These are phyloP conservation scores for Arxiozyma bovina DNA, from an alignment of 1,139 yeast genomes.

Conservation along the genomic window DNA sequence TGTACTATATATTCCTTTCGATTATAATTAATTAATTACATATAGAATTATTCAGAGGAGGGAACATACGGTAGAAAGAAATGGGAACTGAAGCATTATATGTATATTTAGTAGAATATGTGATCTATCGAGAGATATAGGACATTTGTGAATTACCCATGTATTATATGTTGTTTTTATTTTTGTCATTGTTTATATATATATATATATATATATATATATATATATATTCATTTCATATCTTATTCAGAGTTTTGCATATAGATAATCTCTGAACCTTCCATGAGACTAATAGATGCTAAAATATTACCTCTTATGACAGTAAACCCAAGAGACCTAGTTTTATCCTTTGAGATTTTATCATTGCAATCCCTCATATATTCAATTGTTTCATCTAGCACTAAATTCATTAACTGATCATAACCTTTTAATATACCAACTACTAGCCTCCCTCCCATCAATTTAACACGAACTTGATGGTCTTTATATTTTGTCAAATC, in stretches of 20 bases:
- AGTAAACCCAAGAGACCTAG: constrained; percentile 62
- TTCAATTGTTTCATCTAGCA: constrained; percentile 76
- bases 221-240: neutral
- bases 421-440: constrained; percentile 76
- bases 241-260: constrained; percentile 6
- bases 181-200: neutral
- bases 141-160: neutral
- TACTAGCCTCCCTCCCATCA: constrained; percentile 81
- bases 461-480: constrained; percentile 63
- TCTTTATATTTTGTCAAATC: constrained; percentile 75
- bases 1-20: too few species aligned
- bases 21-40: too few species aligned
- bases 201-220: neutral
- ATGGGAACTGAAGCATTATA: too few species aligned
- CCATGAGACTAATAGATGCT: constrained; percentile 73
- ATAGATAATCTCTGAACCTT: constrained; percentile 64
- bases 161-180: neutral
- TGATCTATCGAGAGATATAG: neutral
- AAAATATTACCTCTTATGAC: constrained; percentile 83
- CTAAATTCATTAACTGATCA: constrained; percentile 89
- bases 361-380: constrained; percentile 59
- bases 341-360: constrained; percentile 41
- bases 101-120: too few species aligned
- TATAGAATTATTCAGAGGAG: too few species aligned
- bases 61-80: too few species aligned